Conservation (phyloP, 2,329 filamentous ascomycete species). For the Calonectria crousiana region DNA sequence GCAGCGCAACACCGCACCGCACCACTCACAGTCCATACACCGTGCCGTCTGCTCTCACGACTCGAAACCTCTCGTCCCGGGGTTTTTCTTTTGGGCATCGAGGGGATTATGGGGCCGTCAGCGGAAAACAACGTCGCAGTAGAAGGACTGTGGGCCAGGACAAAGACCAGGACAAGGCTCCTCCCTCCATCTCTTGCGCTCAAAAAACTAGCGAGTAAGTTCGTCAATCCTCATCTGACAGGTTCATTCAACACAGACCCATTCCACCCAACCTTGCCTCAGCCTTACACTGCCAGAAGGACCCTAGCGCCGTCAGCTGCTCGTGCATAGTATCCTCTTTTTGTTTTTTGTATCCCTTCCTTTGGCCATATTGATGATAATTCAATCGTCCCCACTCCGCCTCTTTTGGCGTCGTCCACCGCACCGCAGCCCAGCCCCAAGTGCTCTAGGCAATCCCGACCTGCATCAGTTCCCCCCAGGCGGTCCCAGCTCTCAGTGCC, state of each 20-base stretch:
- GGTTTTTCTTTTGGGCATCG: background rate
- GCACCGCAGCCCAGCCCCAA: conserved; percentile 15
- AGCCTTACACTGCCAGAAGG: conserved; percentile 41
- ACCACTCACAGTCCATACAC: background rate
- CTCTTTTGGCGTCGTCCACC: conserved; percentile 16
- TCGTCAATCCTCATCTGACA: conserved; percentile 17
- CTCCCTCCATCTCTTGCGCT: background rate
- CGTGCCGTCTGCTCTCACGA: conserved; percentile 1
- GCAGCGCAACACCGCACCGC: background rate
- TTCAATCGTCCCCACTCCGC: conserved; percentile 27
- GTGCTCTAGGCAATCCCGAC: background rate
- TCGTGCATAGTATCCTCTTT: background rate
- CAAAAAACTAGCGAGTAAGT: background rate
- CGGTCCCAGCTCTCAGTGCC: conserved; percentile 26
- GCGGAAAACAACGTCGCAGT: background rate
- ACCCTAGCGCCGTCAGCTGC: conserved; percentile 41
- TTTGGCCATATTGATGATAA: background rate
- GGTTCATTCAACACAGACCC: conserved; percentile 16
- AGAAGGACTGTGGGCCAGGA: background rate
- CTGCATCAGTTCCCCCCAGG: conserved; percentile 4
- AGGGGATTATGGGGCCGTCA: background rate
- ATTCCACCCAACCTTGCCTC: conserved; percentile 33
- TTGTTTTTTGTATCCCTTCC: conserved; percentile 12
- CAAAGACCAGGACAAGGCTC: background rate
- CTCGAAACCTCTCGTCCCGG: background rate